A percentile compares a stretch with the other conserved stretches of the same genome.
Conservation (phyloP, 2,329 filamentous ascomycete species). For the Aspergillus ochraceoroseus region DNA sequence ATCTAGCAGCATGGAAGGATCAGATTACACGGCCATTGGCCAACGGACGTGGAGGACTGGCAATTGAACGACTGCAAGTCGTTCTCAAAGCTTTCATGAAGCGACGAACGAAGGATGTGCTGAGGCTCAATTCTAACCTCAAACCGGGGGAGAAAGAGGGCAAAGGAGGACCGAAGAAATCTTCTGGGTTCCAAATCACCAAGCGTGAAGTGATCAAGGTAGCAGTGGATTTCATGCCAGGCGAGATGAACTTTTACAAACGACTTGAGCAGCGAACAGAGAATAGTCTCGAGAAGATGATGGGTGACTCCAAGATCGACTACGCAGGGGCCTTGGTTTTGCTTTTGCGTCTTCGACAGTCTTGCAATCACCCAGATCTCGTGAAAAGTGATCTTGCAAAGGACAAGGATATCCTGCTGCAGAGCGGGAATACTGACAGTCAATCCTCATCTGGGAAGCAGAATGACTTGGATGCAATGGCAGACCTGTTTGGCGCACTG, state of each 20-base stretch:
- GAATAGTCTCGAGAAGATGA: conserved; percentile 80
- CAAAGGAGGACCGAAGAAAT: conserved; percentile 47
- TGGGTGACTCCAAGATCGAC: conserved; percentile 71
- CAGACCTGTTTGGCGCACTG: conserved; percentile 79
- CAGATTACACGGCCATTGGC: conserved; percentile 88
- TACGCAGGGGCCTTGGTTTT: conserved; percentile 93
- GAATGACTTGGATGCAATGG: conserved; percentile 72
- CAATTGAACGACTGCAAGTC: conserved; percentile 78
- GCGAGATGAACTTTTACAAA: conserved; percentile 81
- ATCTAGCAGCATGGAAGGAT: conserved; percentile 81
- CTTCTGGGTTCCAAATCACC: conserved; percentile 78
- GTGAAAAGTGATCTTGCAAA: conserved; percentile 79
- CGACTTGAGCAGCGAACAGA: conserved; percentile 79
- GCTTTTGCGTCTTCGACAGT: conserved; percentile 82
- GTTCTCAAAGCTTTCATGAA: conserved; percentile 95
- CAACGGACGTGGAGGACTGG: conserved; percentile 80
- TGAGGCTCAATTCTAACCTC: conserved; percentile 78
- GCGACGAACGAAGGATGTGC: conserved; percentile 93
- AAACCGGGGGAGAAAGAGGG: conserved; percentile 61
- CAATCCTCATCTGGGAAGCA: conserved; percentile 49
- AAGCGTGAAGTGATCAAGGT: conserved; percentile 83
- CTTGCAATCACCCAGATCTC: conserved; percentile 89
- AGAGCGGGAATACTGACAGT: conserved; percentile 51
- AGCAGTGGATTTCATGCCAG: conserved; percentile 68
- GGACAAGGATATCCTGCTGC: conserved; percentile 77